These are phyloP conservation scores for Rhynchospora breviuscula DNA, from an alignment of 176 grass and related monocot genomes.

Conservation along the genomic window DNA sequence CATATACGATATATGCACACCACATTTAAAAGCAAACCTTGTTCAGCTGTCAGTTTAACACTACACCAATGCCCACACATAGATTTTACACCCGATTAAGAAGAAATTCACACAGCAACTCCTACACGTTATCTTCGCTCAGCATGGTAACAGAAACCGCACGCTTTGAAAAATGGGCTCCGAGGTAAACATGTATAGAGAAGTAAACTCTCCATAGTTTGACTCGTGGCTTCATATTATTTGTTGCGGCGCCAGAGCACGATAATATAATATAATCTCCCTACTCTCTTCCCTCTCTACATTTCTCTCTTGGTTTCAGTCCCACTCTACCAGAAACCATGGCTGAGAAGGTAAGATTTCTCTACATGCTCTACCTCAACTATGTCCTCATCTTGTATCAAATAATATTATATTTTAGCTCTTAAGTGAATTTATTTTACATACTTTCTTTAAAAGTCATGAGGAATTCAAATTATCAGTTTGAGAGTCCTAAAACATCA, in stretches of 20 bases:
- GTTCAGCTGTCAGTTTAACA: neutral
- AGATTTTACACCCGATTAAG: neutral
- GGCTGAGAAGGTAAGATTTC: constrained; percentile 25
- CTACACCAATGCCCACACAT: neutral
- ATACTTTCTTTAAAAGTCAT: neutral
- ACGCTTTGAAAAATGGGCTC: neutral
- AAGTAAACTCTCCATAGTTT: neutral
- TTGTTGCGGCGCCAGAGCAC: neutral
- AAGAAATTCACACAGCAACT: constrained; percentile 9
- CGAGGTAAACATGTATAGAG: neutral
- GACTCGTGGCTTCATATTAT: neutral
- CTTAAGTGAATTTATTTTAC: neutral
- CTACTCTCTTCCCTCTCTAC: neutral
- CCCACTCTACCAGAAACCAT: neutral
- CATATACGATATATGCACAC: too few species aligned
- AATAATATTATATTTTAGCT: neutral
- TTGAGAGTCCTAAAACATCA: too few species aligned
- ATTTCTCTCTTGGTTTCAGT: neutral
- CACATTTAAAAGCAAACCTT: neutral
- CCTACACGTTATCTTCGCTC: neutral
- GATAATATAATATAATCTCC: neutral
- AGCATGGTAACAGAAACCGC: neutral
- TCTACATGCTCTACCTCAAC: neutral
- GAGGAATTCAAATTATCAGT: neutral
- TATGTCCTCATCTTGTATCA: neutral